Evolutionary conservation across 257 asterid species (phyloP), one percentile per base, ranked within the genome.

Genomic region (Lycium barbarum): DNA sequence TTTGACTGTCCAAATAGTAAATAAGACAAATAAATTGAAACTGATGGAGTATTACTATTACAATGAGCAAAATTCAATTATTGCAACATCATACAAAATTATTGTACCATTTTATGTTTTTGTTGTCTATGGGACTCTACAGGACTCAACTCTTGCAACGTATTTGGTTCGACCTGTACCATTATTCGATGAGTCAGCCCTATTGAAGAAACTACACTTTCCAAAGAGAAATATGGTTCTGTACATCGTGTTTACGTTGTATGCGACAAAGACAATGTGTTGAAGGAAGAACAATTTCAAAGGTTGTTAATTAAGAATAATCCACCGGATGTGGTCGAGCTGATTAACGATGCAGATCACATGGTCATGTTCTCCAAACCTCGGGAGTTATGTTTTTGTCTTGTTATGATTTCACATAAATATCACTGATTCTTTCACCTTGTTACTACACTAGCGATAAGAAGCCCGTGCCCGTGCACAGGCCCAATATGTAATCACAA

Each of bases 331-430:
- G 93, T 86, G 57, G 91, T 88, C 47, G 85, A 85, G 36, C 2
- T 83, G 40, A 88, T 92, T 26, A 14, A 1, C 67, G 81, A 87
- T 35, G 85, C 93, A 5, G 92, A 89, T 88, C 92, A 90, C 53
- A 89, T 92, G 93, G 85, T 73, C 22, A 90, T 90, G 91, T 78
- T 91, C 71, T 89, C 91, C 7, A 88, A 88, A 86, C 61, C 89
- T 26, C 63, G n/a, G 4, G 89, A 88, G 18, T 15, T 91, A n/a
- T 88, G 85, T 68, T 80, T 67, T 51, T 87, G 58, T 81, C 74
- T 92, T 74, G 79, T 70, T 51, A 73, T 78, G 36, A 49, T 89
- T 4, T 83, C 85, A 7, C 61, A 59, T 62, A 82, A 86, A 5
- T 84, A 62, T 66, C n/a, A 66, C 49, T 74, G 61, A 74, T 22